These are phyloP conservation scores for Neoascochyta sp. DNA, from an alignment of 2,329 filamentous ascomycete genomes.

Conservation along the genomic window DNA sequence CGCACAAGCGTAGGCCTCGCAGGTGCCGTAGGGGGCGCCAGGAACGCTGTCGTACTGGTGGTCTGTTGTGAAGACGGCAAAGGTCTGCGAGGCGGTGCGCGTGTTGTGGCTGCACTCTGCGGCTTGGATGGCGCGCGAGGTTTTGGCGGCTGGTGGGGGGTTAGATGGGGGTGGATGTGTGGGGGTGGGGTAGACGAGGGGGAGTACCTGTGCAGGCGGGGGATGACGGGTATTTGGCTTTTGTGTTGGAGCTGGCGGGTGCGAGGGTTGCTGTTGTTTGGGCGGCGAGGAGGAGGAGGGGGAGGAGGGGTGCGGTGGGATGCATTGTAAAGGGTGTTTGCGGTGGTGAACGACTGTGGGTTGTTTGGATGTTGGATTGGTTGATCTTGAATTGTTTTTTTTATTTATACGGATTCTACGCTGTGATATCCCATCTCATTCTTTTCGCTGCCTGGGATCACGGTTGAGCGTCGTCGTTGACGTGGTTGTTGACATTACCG, in stretches of 20 bases:
- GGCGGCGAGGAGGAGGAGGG: slow-evolving; percentile 9
- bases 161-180: background rate
- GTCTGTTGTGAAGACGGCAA: slow-evolving; percentile 44
- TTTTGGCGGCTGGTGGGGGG: slow-evolving; percentile 20
- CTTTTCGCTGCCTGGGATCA: too few species aligned
- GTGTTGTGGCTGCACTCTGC: slow-evolving; percentile 45
- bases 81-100: slow-evolving; percentile 38
- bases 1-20: slow-evolving; percentile 23
- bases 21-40: slow-evolving; percentile 50
- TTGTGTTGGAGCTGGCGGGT: slow-evolving; percentile 39
- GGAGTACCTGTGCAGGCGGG: slow-evolving; percentile 22
- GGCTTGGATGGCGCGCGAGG: slow-evolving; percentile 40
- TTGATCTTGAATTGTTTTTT: too few species aligned
- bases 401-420: too few species aligned
- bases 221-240: slow-evolving; percentile 28
- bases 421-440: too few species aligned
- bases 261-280: slow-evolving; percentile 34
- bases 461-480: too few species aligned
- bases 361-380: too few species aligned
- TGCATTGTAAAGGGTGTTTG: too few species aligned
- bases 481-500: too few species aligned
- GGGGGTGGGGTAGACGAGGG: background rate
- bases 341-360: too few species aligned
- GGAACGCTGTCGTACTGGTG: slow-evolving; percentile 45
- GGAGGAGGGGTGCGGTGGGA: slow-evolving; percentile 7